Evolutionary conservation across 1,284 basidiomycete genomes (phyloP).

Genomic region (Cryptococcus depauperatus): DNA sequence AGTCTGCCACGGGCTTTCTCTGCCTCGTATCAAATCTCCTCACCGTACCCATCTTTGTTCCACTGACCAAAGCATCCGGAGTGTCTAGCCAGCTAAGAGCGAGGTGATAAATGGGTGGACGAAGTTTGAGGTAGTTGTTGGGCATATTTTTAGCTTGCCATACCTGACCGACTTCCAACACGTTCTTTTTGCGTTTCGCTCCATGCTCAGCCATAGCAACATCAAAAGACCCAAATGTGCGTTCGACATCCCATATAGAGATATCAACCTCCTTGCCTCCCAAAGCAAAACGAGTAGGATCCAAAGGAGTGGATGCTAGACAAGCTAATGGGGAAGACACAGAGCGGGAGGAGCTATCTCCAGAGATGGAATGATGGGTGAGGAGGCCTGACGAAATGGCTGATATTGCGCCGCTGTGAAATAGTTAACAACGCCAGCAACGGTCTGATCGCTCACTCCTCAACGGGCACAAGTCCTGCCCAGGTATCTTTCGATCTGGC

Average conservation of each 20-base stretch:
- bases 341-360: constrained; percentile 8
- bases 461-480: constrained; percentile 27
- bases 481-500: constrained; percentile 22
- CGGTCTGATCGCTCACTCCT: constrained; percentile 9
- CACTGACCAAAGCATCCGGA: constrained; percentile 53
- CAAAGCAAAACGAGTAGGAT: constrained; percentile 59
- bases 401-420: constrained; percentile 27
- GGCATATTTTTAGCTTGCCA: constrained; percentile 49
- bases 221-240: constrained; percentile 50
- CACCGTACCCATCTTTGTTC: constrained; percentile 68
- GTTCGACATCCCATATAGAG: constrained; percentile 69
- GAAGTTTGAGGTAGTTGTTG: constrained; percentile 67
- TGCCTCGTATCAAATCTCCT: constrained; percentile 73
- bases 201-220: constrained; percentile 9
- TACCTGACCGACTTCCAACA: constrained; percentile 55
- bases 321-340: constrained; percentile 34
- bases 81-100: constrained; percentile 51
- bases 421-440: neutral
- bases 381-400: constrained; percentile 37
- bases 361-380: constrained; percentile 11
- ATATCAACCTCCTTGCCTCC: constrained; percentile 83
- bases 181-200: constrained; percentile 64
- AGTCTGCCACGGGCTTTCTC: constrained; percentile 51
- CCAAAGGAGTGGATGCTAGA: constrained; percentile 49
- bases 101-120: constrained; percentile 71